Percentiles rank a stretch among this genome's conserved stretches.
These are phyloP conservation scores for Neonectria ditissima DNA, from an alignment of 2,329 filamentous ascomycete species.

Conservation along the genomic window DNA sequence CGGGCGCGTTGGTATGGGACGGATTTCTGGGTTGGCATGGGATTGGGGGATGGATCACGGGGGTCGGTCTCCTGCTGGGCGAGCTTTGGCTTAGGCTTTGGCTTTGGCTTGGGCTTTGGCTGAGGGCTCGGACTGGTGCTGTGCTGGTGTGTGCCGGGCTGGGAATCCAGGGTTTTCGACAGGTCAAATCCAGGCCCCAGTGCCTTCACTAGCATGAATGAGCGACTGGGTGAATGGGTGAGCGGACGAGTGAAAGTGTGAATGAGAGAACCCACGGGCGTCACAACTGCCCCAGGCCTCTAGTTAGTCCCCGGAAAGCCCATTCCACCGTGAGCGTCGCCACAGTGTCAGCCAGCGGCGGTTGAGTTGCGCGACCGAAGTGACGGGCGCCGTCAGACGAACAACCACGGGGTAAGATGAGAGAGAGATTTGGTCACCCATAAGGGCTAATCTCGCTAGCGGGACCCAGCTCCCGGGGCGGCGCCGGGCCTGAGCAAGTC, in stretches of 20 bases:
- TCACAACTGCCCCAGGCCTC: background rate
- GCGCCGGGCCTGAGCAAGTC: conserved; percentile 4
- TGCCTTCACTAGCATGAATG: conserved; percentile 17
- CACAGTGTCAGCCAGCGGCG: conserved; percentile 3
- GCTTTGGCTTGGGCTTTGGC: conserved; percentile 21
- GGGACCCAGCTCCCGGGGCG: conserved; percentile 15
- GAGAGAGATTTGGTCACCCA: conserved; percentile 1
- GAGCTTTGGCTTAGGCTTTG: conserved; percentile 26
- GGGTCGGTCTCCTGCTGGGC: conserved; percentile 24
- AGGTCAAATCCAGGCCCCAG: conserved; percentile 9
- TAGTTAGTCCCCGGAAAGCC: background rate
- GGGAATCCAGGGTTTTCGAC: conserved; percentile 11
- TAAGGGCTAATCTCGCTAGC: conserved; percentile 27
- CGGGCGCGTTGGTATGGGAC: conserved; percentile 33
- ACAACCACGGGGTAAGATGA: background rate
- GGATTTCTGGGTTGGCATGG: conserved; percentile 27
- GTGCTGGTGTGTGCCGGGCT: conserved; percentile 19
- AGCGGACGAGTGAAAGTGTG: background rate
- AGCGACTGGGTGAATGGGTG: background rate
- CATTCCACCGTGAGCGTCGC: background rate
- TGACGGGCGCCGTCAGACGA: background rate
- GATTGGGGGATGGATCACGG: conserved; percentile 37
- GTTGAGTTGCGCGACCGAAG: background rate
- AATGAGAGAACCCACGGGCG: conserved; percentile 1
- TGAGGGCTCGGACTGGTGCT: conserved; percentile 29